Conservation (phyloP, 331 rosid genomes). For the Spiraea crenata region DNA sequence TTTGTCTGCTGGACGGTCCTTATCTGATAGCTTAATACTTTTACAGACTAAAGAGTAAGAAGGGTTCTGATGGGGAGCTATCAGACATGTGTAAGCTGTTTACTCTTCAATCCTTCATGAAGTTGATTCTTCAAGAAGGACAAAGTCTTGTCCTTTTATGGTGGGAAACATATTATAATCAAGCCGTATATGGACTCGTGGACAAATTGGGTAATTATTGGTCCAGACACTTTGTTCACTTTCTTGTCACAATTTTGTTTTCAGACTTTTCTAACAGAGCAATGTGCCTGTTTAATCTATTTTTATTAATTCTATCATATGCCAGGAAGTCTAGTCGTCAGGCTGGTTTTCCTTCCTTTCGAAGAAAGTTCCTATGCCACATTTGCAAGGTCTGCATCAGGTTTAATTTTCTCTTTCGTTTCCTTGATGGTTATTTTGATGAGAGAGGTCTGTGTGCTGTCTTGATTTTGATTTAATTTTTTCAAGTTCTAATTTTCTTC, state of each 20-base stretch:
- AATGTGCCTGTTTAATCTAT: not conserved
- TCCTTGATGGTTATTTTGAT: constrained; percentile 16
- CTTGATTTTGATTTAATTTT: constrained; percentile 8
- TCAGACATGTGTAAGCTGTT: constrained; percentile 78
- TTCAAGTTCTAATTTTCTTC: constrained; percentile 15
- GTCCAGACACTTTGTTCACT: constrained; percentile 22
- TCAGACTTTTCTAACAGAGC: too few relatives aligned
- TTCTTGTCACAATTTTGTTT: constrained; percentile 9
- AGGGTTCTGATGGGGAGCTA: constrained; percentile 66
- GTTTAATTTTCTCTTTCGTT: constrained; percentile 56
- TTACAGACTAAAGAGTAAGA: constrained; percentile 55
- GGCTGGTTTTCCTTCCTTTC: constrained; percentile 90
- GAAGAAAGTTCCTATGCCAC: constrained; percentile 91
- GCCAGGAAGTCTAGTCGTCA: constrained; percentile 95
- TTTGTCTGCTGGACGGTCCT: not conserved
- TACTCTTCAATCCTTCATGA: constrained; percentile 77
- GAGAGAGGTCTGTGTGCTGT: not conserved
- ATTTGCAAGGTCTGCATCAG: constrained; percentile 97
- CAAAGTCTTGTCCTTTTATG: constrained; percentile 91
- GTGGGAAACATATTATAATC: constrained; percentile 87
- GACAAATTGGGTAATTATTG: constrained; percentile 73
- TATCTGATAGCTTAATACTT: constrained; percentile 17
- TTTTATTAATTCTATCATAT: constrained; percentile 29
- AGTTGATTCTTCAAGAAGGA: constrained; percentile 96
- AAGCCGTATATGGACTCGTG: constrained; percentile 89